Conservation (phyloP, 2,329 filamentous ascomycete genomes). For the Arthrobotrys iridis region DNA sequence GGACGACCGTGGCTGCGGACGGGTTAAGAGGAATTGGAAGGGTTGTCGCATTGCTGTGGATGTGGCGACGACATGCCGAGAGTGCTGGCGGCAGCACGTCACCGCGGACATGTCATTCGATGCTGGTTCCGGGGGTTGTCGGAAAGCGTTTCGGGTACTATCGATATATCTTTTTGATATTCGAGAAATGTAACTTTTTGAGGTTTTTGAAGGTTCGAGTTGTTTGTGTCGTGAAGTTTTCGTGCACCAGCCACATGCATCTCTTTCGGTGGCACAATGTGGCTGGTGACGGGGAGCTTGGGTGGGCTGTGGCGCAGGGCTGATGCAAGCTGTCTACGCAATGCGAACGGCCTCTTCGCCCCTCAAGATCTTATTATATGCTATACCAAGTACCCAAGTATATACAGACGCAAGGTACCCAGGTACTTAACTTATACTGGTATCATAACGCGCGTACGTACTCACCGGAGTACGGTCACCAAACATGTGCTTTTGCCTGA, state of each 20-base stretch:
- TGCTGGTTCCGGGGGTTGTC: background rate
- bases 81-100: slow-evolving; percentile 46
- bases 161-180: background rate
- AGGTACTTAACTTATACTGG: too few species aligned
- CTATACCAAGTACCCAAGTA: too few species aligned
- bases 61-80: slow-evolving; percentile 7
- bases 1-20: slow-evolving; percentile 56
- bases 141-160: background rate
- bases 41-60: slow-evolving; percentile 22
- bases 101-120: slow-evolving; percentile 53
- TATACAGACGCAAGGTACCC: too few species aligned
- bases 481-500: background rate
- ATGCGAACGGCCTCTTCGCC: slow-evolving; percentile 10
- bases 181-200: background rate
- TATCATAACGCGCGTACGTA: background rate
- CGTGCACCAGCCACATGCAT: background rate
- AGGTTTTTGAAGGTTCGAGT: background rate
- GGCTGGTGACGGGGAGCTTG: too few species aligned
- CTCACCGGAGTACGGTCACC: background rate
- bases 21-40: slow-evolving; percentile 24
- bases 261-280: background rate
- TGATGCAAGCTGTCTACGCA: slow-evolving; percentile 36
- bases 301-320: slow-evolving; percentile 1
- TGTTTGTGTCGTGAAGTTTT: slow-evolving; percentile 32
- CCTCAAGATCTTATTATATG: too few species aligned